A percentile compares a stretch with the other conserved stretches of the same genome.
These are phyloP conservation scores for Fusarium sp. DNA, from an alignment of 2,329 filamentous ascomycete species.

Conservation along the genomic window DNA sequence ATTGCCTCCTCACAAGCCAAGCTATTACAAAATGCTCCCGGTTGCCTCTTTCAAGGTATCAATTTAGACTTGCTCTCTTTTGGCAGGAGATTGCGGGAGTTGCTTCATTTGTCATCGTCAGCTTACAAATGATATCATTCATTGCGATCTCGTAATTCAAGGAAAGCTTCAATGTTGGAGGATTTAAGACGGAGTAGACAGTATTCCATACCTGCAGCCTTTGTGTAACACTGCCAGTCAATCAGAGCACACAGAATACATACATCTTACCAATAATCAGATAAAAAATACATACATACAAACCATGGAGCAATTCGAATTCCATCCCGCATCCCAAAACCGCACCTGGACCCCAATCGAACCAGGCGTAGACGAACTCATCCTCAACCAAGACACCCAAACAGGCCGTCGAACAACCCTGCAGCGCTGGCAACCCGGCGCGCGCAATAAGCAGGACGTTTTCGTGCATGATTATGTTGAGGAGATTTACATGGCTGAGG, in stretches of 20 bases:
- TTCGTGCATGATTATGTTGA: conserved; percentile 55
- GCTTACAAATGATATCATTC: conserved; percentile 29
- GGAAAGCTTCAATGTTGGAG: neutral
- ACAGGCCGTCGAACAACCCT: conserved; percentile 49
- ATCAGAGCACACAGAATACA: neutral
- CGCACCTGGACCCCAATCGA: conserved; percentile 46
- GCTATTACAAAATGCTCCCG: neutral
- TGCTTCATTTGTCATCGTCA: conserved; percentile 30
- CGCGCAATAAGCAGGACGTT: conserved; percentile 41
- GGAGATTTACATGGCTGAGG: conserved; percentile 54
- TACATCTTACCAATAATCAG: neutral
- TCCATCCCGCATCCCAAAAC: conserved; percentile 39
- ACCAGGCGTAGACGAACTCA: conserved; percentile 52
- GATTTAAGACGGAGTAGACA: conserved; percentile 13
- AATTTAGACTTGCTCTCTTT: neutral
- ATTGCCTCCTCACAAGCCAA: neutral
- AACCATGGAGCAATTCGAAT: conserved; percentile 47
- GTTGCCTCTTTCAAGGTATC: neutral
- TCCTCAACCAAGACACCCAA: conserved; percentile 50
- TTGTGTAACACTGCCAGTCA: neutral
- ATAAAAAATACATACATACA: neutral
- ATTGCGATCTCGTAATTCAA: neutral
- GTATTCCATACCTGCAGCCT: neutral
- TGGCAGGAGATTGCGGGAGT: neutral
- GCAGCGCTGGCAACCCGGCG: conserved; percentile 53